phyloP scores from a whole-genome alignment of 2,329 filamentous ascomycete species.

The Thielaviopsis euricoi region DNA sequence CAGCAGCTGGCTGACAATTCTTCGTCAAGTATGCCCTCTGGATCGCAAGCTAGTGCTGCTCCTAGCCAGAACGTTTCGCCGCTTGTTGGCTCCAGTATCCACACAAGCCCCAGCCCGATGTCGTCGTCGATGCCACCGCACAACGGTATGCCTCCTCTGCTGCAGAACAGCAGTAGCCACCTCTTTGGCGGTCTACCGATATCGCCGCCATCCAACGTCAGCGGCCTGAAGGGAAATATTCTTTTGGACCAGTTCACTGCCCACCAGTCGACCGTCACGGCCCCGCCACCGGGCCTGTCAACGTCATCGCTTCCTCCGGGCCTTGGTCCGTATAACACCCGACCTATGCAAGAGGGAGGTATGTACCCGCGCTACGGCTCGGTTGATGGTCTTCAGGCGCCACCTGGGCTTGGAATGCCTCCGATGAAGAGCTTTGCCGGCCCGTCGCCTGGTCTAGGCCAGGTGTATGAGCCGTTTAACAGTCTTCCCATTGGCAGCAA shows the following conservation, averaged over 20 bases:
- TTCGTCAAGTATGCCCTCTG: slow-evolving; percentile 50
- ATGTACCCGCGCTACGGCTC: slow-evolving; percentile 10
- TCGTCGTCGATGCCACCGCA: slow-evolving; percentile 18
- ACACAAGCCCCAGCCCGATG: slow-evolving; percentile 47
- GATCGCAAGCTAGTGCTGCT: slow-evolving; percentile 40
- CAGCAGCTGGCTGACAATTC: slow-evolving; percentile 55
- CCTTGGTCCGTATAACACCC: slow-evolving; percentile 26
- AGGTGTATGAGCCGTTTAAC: slow-evolving; percentile 4
- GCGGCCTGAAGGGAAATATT: slow-evolving; percentile 32
- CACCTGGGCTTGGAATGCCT: slow-evolving; percentile 7
- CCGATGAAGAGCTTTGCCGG: slow-evolving; percentile 27
- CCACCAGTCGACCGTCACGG: slow-evolving; percentile 3
- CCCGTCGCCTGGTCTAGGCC: slow-evolving; percentile 4
- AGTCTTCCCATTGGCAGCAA: slow-evolving; percentile 2
- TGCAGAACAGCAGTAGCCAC: slow-evolving; percentile 15
- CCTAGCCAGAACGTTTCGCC: slow-evolving; percentile 42
- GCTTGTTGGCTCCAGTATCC: slow-evolving; percentile 44
- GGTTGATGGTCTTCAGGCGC: slow-evolving; percentile 3
- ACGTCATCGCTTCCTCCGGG: slow-evolving; percentile 23
- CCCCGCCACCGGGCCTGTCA: slow-evolving; percentile 4
- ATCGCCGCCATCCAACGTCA: slow-evolving; percentile 47
- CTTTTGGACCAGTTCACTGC: slow-evolving; percentile 21
- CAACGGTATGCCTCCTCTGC: background rate
- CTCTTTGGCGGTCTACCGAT: slow-evolving; percentile 28
- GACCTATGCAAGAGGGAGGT: slow-evolving; percentile 7